Conservation (phyloP, 148 eudicot species). For the Camellia sinensis region DNA sequence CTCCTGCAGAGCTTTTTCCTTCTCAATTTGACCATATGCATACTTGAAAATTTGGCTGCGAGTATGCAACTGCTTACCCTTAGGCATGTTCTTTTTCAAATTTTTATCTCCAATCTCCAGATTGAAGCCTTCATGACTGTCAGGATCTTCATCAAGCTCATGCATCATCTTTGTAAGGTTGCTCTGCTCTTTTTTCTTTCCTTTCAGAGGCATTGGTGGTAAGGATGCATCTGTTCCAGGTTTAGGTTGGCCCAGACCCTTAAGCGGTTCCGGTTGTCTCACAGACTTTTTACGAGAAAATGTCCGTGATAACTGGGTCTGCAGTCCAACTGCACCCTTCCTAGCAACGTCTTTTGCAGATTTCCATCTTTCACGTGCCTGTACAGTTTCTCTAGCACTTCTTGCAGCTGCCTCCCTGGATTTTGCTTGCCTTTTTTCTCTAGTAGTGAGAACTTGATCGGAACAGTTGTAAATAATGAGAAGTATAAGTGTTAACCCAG, state of each 20-base stretch:
- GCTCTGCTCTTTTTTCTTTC: slow-evolving; percentile 29
- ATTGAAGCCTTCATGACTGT: slow-evolving; percentile 42
- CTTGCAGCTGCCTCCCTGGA: slow-evolving; percentile 76
- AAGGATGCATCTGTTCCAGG: slow-evolving; percentile 35
- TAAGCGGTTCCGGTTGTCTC: slow-evolving; percentile 26
- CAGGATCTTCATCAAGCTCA: slow-evolving; percentile 60
- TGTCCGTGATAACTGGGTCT: slow-evolving; percentile 51
- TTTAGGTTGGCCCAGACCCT: slow-evolving; percentile 34
- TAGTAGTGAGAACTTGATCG: slow-evolving; percentile 60
- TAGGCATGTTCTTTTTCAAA: slow-evolving; percentile 40
- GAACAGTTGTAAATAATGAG: slow-evolving; percentile 82
- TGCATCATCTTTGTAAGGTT: slow-evolving; percentile 49
- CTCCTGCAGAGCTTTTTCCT: slow-evolving; percentile 74
- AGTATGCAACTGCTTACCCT: slow-evolving; percentile 53
- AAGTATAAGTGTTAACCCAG: slow-evolving; percentile 59
- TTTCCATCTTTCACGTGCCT: slow-evolving; percentile 57
- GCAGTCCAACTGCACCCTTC: slow-evolving; percentile 51
- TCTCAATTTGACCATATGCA: slow-evolving; percentile 80
- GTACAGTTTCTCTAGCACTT: slow-evolving; percentile 59
- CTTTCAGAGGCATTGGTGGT: slow-evolving; percentile 35
- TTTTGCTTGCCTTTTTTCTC: slow-evolving; percentile 68
- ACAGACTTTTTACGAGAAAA: slow-evolving; percentile 59
- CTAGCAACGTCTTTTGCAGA: slow-evolving; percentile 62
- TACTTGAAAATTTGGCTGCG: slow-evolving; percentile 71
- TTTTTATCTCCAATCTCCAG: slow-evolving; percentile 60